Base-by-base conservation (phyloP, 345 rosid species). In the Sisymbrium irio region DNA sequence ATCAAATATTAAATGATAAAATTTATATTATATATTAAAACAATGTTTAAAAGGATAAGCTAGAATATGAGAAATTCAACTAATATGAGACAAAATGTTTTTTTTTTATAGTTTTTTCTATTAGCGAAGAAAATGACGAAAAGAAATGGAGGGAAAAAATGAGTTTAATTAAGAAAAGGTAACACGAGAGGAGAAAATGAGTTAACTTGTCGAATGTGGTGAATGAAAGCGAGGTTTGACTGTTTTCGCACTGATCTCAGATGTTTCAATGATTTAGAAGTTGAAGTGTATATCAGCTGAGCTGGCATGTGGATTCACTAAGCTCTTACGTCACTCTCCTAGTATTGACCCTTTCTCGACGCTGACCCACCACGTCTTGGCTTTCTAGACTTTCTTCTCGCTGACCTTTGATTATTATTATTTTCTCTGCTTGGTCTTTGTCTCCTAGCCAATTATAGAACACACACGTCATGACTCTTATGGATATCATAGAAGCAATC, bases 301-400 rank as follows among this genome's bases (percentile, higher is more conserved):
- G 67, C 78, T 67, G 78, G 55, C 54, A 19, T 49, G n/a, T 39
- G 54, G 9, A 40, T 50, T 19, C 39, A 30, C 40, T 75, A 33
- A 50, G 69, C 62, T 27, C 72, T 67, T 15, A 54, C 62, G 62
- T 67, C 62, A 67, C n/a, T 37, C 3, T 22, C n/a, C 53, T 3
- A 46, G 78, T 58, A 73, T 75, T 75, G 79, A 75, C 69, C 49
- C 0, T 9, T 74, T 66, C 67, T 58, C n/a, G 5, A 46, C 78
- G 44, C 67, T 67, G 69, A 67, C 73, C 72, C 72, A 46, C 78
- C 62, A 41, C 65, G 71, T 65, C 25, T 55, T 22, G 19, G 40
- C 18, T 57, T 36, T 46, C 15, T 22, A 55, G 65, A 55, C 71
- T 65, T 47, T 64, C 50, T 45, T 56, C 61, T 14, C 53, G 42